Evolutionary conservation across 345 rosid species (phyloP).

Genomic region (Sisymbrium altissimum): DNA sequence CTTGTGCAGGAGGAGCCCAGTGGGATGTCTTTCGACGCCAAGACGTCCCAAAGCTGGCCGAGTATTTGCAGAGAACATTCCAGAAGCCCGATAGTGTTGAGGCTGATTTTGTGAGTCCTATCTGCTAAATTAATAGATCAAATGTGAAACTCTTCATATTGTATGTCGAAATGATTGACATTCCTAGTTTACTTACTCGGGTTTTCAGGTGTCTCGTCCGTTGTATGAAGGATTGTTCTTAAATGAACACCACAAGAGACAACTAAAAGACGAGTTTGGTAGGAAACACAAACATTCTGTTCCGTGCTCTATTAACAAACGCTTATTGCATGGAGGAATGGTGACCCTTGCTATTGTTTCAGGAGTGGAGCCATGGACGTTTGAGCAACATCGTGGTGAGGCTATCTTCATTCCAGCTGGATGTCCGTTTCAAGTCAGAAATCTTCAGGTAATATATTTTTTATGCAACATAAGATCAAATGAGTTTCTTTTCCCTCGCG

Average conservation of each 20-base stretch:
- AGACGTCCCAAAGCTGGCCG: slow-evolving; percentile 68
- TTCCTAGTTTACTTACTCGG: slow-evolving; percentile 26
- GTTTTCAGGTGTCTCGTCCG: slow-evolving; percentile 51
- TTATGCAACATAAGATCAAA: neutral
- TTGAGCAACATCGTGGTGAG: slow-evolving; percentile 73
- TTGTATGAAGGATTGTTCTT: slow-evolving; percentile 67
- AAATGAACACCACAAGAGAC: slow-evolving; percentile 53
- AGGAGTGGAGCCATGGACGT: slow-evolving; percentile 97
- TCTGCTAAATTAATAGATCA: slow-evolving; percentile 11
- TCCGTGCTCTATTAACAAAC: neutral
- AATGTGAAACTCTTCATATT: neutral
- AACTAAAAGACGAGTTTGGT: slow-evolving; percentile 81
- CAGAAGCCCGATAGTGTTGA: slow-evolving; percentile 31
- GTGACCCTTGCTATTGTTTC: slow-evolving; percentile 16
- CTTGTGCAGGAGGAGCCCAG: slow-evolving; percentile 46
- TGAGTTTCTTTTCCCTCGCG: neutral
- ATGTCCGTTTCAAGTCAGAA: slow-evolving; percentile 82
- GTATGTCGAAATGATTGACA: neutral
- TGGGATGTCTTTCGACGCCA: slow-evolving; percentile 89
- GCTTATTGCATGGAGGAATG: slow-evolving; percentile 7
- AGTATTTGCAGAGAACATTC: slow-evolving; percentile 46
- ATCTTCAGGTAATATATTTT: slow-evolving; percentile 53
- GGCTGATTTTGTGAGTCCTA: slow-evolving; percentile 49
- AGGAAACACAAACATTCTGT: slow-evolving; percentile 16
- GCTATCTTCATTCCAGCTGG: slow-evolving; percentile 95